Conservation (phyloP, 768 basidiomycete species). For the Boletus coccyginus region DNA sequence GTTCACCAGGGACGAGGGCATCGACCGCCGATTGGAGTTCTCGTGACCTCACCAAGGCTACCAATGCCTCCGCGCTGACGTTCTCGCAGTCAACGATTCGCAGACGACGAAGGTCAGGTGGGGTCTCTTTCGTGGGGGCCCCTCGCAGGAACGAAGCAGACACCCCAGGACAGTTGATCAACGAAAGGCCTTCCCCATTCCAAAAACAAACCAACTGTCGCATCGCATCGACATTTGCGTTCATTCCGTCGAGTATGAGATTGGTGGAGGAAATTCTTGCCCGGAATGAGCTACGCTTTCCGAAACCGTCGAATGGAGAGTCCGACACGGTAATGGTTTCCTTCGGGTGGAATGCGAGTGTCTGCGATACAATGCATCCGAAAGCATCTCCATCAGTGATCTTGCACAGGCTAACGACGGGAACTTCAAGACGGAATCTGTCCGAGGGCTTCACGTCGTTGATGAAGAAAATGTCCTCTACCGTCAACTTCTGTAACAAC, state of each 20-base stretch:
- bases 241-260: conserved; percentile 3
- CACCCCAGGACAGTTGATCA: conserved; percentile 4
- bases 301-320: conserved; percentile 6
- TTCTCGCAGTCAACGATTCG: conserved; percentile 7
- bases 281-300: not conserved
- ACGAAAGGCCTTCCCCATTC: conserved; percentile 6
- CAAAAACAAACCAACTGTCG: conserved; percentile 3
- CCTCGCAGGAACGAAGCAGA: conserved; percentile 2
- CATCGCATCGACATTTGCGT: not conserved
- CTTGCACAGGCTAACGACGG: not conserved
- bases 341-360: conserved; percentile 2
- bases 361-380: not conserved
- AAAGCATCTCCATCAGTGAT: not conserved
- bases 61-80: not conserved
- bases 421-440: conserved; percentile 5
- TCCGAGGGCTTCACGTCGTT: conserved; percentile 2
- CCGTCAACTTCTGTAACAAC: not conserved
- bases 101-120: conserved; percentile 1
- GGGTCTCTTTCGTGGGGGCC: not conserved
- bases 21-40: conserved; percentile 2
- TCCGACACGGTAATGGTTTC: not conserved
- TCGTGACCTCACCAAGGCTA: not conserved
- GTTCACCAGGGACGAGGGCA: not conserved
- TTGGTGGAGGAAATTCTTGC: not conserved
- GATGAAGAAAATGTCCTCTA: conserved; percentile 5